Base-by-base conservation (phyloP, 805 yeast species). In the Metschnikowia corniflorae region DNA sequence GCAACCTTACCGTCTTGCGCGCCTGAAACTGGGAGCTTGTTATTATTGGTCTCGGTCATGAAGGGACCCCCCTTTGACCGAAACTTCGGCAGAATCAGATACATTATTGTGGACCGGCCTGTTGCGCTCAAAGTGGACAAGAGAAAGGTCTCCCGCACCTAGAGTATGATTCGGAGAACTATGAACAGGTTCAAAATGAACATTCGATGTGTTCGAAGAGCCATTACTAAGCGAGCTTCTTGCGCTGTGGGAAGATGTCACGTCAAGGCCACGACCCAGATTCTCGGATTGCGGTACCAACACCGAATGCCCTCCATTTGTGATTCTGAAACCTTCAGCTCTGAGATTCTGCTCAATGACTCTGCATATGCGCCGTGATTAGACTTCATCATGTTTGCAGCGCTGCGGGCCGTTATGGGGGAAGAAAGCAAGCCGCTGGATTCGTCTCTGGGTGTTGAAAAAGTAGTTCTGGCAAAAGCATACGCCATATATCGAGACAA, bases 171-270 rank as follows among this genome's bases (percentile, higher is more conserved):
- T 42, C 0, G 76, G 70, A 3, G 76, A 61, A 26, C 68, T 68
- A 31, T 73, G 60, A 4, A 76, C 55, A 0, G 78, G 69, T 37
- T 60, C 70, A 46, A 77, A 77, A 20, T 63, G 70, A 15, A 76
- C 70, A 18, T 59, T 58, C 6, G 61, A 45, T 5, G 61, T 32
- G n/a, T 25, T 28, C 25, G 33, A 29, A 6, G 41, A 29, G 3
- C 21, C 25, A 13, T 14, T 37, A 5, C n/a, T n/a, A n/a, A n/a
- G n/a, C n/a, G 40, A 15, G 10, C n/a, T 29, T 7, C 26, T 14
- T 7, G 17, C 32, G 17, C 26, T 10, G 8, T 7, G 19, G 16
- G 35, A 13, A 10, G 26, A 19, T 10, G 26, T 7, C 10, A 22
- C 40, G 8, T 16, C 17, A 6, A 18, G 7, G 26, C 40, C 23